Evolutionary conservation across 2,329 filamentous ascomycete species (phyloP).

Genomic region (Aspergillus pseudoglaucus): DNA sequence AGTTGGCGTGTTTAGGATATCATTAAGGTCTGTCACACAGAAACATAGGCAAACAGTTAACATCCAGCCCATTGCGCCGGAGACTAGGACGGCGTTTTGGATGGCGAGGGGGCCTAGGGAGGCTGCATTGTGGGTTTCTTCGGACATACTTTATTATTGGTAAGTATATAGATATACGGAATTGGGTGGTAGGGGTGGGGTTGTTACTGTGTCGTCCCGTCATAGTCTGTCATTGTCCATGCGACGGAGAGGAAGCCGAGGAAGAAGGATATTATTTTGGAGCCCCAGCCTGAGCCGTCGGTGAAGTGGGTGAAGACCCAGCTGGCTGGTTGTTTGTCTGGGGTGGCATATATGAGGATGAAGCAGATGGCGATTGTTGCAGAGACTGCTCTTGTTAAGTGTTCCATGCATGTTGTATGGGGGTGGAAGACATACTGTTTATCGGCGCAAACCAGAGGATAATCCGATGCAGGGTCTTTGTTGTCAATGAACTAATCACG

Average conservation of each 20-base stretch:
- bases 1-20: constrained; percentile 51
- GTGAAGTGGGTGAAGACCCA: constrained; percentile 58
- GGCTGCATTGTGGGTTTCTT: constrained; percentile 60
- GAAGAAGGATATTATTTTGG: constrained; percentile 56
- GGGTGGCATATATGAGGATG: constrained; percentile 52
- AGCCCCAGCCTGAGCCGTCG: constrained; percentile 58
- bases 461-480: constrained; percentile 53
- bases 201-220: constrained; percentile 57
- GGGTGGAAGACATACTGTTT: constrained; percentile 43
- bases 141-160: constrained; percentile 48
- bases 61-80: constrained; percentile 55
- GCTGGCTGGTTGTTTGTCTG: constrained; percentile 51
- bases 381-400: constrained; percentile 35
- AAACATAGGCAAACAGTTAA: constrained; percentile 59
- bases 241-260: constrained; percentile 45
- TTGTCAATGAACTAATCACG: constrained; percentile 57
- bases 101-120: constrained; percentile 56
- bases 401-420: background rate
- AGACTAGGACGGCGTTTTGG: constrained; percentile 52
- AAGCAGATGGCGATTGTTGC: constrained; percentile 57
- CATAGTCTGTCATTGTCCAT: constrained; percentile 62
- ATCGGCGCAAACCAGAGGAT: constrained; percentile 62
- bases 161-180: background rate
- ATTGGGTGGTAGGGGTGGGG: too few relatives aligned
- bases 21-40: constrained; percentile 53